Conservation (phyloP, 2,329 filamentous ascomycete genomes). For the Fusarium proliferatum region DNA sequence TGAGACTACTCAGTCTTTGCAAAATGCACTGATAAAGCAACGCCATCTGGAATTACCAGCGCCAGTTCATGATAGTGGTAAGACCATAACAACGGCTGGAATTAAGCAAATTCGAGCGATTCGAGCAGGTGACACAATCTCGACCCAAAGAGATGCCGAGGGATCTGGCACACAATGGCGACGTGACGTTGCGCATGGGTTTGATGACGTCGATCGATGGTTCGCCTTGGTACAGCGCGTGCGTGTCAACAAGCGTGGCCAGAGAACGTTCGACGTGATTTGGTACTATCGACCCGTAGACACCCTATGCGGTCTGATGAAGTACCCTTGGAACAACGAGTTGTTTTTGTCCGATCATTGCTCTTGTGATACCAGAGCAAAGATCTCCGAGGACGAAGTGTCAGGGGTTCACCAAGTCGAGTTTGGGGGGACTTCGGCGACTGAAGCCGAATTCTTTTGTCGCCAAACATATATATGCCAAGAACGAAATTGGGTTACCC, state of each 20-base stretch:
- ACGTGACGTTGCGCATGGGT: constrained; percentile 56
- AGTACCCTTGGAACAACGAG: constrained; percentile 78
- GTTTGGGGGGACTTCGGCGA: constrained; percentile 63
- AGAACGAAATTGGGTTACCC: constrained; percentile 70
- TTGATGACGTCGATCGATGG: constrained; percentile 66
- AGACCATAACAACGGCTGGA: constrained; percentile 34
- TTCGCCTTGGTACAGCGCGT: constrained; percentile 75
- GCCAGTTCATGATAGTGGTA: constrained; percentile 35
- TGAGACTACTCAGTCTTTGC: constrained; percentile 43
- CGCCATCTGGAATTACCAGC: constrained; percentile 45
- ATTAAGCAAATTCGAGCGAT: constrained; percentile 50
- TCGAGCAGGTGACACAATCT: constrained; percentile 61
- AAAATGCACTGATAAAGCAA: constrained; percentile 43
- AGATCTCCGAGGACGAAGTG: constrained; percentile 66
- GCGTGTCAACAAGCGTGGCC: constrained; percentile 50
- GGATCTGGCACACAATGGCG: constrained; percentile 68
- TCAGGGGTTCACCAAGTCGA: constrained; percentile 67
- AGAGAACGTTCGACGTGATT: constrained; percentile 68
- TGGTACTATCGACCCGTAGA: constrained; percentile 81
- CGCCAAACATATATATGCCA: constrained; percentile 74
- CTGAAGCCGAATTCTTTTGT: constrained; percentile 69
- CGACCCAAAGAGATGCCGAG: constrained; percentile 56
- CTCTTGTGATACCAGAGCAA: constrained; percentile 66
- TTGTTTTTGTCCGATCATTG: constrained; percentile 83
- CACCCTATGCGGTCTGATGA: constrained; percentile 74